phyloP scores from a whole-genome alignment of 495 filamentous ascomycete species.

The Annulohypoxylon bovei region DNA sequence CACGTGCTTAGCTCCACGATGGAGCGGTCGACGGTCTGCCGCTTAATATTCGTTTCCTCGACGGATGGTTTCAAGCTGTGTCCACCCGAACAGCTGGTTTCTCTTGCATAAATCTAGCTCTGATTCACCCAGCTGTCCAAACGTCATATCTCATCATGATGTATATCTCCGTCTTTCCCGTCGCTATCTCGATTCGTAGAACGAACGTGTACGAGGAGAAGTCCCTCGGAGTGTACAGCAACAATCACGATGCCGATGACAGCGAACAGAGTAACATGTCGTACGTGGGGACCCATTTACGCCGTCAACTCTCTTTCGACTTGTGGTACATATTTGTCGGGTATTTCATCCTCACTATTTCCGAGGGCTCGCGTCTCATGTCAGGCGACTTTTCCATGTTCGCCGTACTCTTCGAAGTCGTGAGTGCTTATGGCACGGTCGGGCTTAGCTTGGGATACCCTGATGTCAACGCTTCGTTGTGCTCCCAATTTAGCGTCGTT shows the following conservation, averaged over 20 bases:
- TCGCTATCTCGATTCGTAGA: constrained; percentile 90
- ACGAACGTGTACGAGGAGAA: constrained; percentile 98
- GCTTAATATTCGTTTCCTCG: constrained; percentile 75
- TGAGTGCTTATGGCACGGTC: constrained; percentile 94
- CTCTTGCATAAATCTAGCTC: constrained; percentile 76
- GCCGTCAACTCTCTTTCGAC: constrained; percentile 91
- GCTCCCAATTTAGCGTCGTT: constrained; percentile 76
- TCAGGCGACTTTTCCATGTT: constrained; percentile 76
- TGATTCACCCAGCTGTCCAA: constrained; percentile 89
- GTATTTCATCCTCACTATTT: constrained; percentile 85
- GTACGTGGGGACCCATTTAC: constrained; percentile 88
- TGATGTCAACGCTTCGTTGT: constrained; percentile 77
- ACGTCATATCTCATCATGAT: constrained; percentile 98
- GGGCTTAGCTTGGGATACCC: constrained; percentile 88
- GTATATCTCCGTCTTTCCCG: constrained; percentile 97
- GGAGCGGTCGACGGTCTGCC: constrained; percentile 68
- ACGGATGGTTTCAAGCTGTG: constrained; percentile 87
- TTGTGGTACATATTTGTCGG: constrained; percentile 94
- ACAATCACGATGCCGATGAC: constrained; percentile 49
- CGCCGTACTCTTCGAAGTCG: constrained; percentile 85
- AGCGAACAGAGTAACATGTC: constrained; percentile 66
- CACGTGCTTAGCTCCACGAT: constrained; percentile 69
- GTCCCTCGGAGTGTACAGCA: constrained; percentile 81
- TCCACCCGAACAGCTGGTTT: constrained; percentile 91
- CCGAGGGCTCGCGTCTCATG: constrained; percentile 74